Evolutionary conservation across 2,329 filamentous ascomycete genomes (phyloP).

Genomic region (Trichoderma brevicompactum): DNA sequence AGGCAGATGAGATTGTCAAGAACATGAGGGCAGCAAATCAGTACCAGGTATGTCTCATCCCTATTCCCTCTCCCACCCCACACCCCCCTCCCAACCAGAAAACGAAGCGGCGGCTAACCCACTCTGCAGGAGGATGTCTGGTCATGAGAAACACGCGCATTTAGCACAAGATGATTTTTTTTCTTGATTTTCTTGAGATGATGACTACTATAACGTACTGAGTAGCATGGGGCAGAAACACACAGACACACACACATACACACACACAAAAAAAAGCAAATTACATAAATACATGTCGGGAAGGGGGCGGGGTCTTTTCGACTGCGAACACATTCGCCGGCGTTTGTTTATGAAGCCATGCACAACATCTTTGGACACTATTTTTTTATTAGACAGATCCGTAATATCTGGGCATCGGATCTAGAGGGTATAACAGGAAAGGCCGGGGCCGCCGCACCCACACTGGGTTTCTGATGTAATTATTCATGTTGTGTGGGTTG

Average conservation of each 20-base stretch:
- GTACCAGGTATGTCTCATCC: conserved; percentile 73
- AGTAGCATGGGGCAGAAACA: neutral
- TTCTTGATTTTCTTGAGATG: neutral
- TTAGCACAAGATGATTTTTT: neutral
- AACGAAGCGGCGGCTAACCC: neutral
- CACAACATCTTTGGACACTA: conserved; percentile 1
- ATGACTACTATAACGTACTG: neutral
- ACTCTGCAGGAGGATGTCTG: conserved; percentile 68
- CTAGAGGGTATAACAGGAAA: conserved; percentile 18
- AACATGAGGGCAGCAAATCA: conserved; percentile 92
- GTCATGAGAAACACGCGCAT: conserved; percentile 53
- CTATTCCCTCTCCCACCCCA: neutral
- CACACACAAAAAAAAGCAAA: neutral
- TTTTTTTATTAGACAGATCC: conserved; percentile 13
- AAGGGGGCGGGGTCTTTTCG: conserved; percentile 8
- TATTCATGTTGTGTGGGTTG: neutral
- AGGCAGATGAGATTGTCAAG: too few species aligned
- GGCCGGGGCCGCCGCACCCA: neutral
- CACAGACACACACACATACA: neutral
- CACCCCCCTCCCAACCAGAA: neutral
- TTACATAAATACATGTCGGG: conserved; percentile 1
- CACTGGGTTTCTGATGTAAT: conserved; percentile 4
- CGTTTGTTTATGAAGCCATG: conserved; percentile 23
- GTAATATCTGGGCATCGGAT: conserved; percentile 15
- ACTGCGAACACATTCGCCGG: conserved; percentile 24